A percentile compares a stretch with the other conserved stretches of the same genome.
phyloP scores from a whole-genome alignment of 768 basidiomycete genomes.

The Lyophyllum atratum region DNA sequence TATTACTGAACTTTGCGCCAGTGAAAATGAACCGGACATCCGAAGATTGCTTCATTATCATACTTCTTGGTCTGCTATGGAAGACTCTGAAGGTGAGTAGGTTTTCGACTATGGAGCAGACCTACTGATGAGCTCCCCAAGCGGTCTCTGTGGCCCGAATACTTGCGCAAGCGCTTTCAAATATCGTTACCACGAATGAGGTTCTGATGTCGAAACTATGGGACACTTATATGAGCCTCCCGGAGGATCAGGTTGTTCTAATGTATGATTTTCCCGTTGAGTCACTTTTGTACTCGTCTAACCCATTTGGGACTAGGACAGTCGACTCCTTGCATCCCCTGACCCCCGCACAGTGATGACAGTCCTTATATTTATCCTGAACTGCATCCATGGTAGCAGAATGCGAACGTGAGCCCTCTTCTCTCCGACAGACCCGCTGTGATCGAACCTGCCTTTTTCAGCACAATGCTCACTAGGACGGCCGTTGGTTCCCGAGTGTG shows the following conservation, averaged over 20 bases:
- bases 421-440: slow-evolving; percentile 5
- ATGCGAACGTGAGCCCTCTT: slow-evolving; percentile 52
- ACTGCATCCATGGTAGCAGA: slow-evolving; percentile 63
- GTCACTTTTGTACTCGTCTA: slow-evolving; percentile 9
- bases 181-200: slow-evolving; percentile 78
- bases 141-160: slow-evolving; percentile 66
- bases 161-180: slow-evolving; percentile 78
- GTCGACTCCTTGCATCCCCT: slow-evolving; percentile 63
- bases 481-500: slow-evolving; percentile 65
- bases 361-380: slow-evolving; percentile 69
- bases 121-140: slow-evolving; percentile 27
- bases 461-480: slow-evolving; percentile 54
- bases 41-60: slow-evolving; percentile 69
- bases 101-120: slow-evolving; percentile 2
- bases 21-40: slow-evolving; percentile 72
- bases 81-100: slow-evolving; percentile 58
- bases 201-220: slow-evolving; percentile 57
- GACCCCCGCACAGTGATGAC: slow-evolving; percentile 64
- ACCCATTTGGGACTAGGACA: slow-evolving; percentile 27
- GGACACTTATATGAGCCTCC: slow-evolving; percentile 63
- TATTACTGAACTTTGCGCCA: slow-evolving; percentile 29
- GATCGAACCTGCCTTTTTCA: slow-evolving; percentile 25
- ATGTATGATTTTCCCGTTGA: slow-evolving; percentile 50
- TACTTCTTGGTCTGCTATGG: slow-evolving; percentile 73
- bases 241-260: slow-evolving; percentile 74